Percentiles rank a stretch among this genome's conserved stretches.
phyloP scores from a whole-genome alignment of 495 filamentous ascomycete genomes.

The Rhizodiscina lignyota region DNA sequence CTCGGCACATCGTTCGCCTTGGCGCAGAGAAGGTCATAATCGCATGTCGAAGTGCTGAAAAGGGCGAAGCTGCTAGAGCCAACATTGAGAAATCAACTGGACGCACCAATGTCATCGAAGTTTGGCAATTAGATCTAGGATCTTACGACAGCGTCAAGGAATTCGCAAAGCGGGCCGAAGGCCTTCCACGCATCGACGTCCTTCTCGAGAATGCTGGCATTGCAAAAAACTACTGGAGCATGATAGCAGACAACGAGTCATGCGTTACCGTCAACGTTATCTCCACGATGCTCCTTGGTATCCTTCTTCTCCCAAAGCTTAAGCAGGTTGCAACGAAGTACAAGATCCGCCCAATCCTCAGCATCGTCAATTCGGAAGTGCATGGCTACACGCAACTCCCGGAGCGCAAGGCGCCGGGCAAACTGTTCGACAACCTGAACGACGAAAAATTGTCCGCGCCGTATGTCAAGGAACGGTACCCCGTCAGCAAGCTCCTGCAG shows the following conservation, averaged over 20 bases:
- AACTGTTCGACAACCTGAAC: constrained; percentile 1
- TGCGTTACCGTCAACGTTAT: constrained; percentile 42
- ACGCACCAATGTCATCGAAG: constrained; percentile 3
- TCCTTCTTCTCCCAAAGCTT: constrained; percentile 35
- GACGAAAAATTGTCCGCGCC: not conserved
- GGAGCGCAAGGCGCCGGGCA: not conserved
- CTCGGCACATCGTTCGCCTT: constrained; percentile 7
- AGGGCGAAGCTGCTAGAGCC: constrained; percentile 7
- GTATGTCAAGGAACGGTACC: not conserved
- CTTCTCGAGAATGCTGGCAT: constrained; percentile 8
- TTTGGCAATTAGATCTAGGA: constrained; percentile 16
- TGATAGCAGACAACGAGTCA: constrained; percentile 32
- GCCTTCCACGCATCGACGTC: constrained; percentile 11
- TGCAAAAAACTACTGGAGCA: not conserved
- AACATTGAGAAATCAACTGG: constrained; percentile 1
- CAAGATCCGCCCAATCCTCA: constrained; percentile 6
- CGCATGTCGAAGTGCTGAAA: constrained; percentile 8
- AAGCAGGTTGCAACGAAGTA: constrained; percentile 2
- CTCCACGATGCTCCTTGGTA: constrained; percentile 35
- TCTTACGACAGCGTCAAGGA: constrained; percentile 7
- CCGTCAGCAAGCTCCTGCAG: constrained; percentile 2
- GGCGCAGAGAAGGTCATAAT: constrained; percentile 12
- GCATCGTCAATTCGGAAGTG: constrained; percentile 7
- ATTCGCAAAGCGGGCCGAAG: constrained; percentile 8
- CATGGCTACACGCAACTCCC: not conserved